Evolutionary conservation across 2,329 filamentous ascomycete species (phyloP), one percentile per base, ranked within the genome.

Genomic region (Elsinoe batatas): DNA sequence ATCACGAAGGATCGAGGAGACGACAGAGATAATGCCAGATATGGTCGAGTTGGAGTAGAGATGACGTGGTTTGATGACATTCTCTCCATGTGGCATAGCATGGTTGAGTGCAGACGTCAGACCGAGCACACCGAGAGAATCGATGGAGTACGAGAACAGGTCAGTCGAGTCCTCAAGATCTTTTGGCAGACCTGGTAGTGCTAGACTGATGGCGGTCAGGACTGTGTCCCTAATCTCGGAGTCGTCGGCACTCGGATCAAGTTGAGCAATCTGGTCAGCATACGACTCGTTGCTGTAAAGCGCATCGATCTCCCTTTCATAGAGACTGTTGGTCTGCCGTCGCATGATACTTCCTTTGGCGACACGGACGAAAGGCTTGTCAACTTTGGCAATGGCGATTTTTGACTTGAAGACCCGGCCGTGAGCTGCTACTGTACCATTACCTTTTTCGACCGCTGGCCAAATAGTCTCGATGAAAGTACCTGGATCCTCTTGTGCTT

Each of bases 311-410:
- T 78, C 76, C 1, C 69, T 60, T 1, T 63, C 62, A 49, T 77
- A 79, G 1, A 72, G 63, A 1, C 62, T 58, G 6, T 71, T 56
- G 1, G 75, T 74, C 0, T 68, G 65, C 0, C 65, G 65, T 3
- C 74, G 69, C 61, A 74, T 72, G 3, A 76, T 67, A 0, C 69
- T 75, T 0, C 73, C 72, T 61, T 79, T 78, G 12, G 72, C 69
- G 0, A 76, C 75, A 13, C 65, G 68, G 3, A 69, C 60, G 49
- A 79, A 76, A 0, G 73, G 72, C 61, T 75, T 74, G 2, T 67
- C 64, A 11, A 65, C 66, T 10, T 69, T 66, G 0, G 74, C 64
- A 49, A 78, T 65, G 0, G 69, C 64, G 30, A 79, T 68, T 54
- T 70, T 73, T 26, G 69, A 67, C 58, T 69, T 71, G 51, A 67